Evolutionary conservation across 1,284 basidiomycete species (phyloP), one percentile per base, ranked within the genome.

Genomic region (Marasmius oreades): DNA sequence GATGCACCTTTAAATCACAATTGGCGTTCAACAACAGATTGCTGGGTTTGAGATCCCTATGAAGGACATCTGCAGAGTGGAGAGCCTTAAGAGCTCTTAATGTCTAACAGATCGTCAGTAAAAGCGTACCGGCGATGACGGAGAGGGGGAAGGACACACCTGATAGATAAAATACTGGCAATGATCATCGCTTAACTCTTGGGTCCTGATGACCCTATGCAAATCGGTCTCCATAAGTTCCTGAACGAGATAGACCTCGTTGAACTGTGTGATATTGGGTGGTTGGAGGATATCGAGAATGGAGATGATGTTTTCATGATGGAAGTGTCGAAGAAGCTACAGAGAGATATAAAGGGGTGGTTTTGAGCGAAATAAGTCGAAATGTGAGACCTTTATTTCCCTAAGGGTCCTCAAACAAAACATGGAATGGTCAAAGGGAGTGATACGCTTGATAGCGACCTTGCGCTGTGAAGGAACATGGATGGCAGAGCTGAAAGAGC

Each of bases 91-190:
- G 77, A 0, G 92, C 94, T 34, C 95, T 81, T 1, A 97, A 81
- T 0, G 93, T 92, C 85, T 93, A 68, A 53, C 10, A 59, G 46
- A 43, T 36, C 33, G 37, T 34, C 52, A 55, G 43, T 47, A 69
- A 43, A 37, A 33, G 43, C 45, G 37, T 56, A 51, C 10, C 23
- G 45, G 55, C 55, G 55, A 51, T 36, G 61, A 47, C 53, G 47
- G 51, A 55, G 24, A 36, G 53, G 7, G 11, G 7, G n/a, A n/a
- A 33, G 6, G 52, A 65, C 67, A 59, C 72, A 88, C 90, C 79
- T 96, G 94, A 70, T 97, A 96, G 62, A 95, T 88, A 70, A 96
- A 96, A 71, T 97, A 97, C 70, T 96, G 93, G 67, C 87, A 93
- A 70, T 96, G 95, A 68, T 95, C 92, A 66, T 95, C 91, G 56